Base-by-base conservation (phyloP, 345 rosid genomes). In the Lepidium didymum region DNA sequence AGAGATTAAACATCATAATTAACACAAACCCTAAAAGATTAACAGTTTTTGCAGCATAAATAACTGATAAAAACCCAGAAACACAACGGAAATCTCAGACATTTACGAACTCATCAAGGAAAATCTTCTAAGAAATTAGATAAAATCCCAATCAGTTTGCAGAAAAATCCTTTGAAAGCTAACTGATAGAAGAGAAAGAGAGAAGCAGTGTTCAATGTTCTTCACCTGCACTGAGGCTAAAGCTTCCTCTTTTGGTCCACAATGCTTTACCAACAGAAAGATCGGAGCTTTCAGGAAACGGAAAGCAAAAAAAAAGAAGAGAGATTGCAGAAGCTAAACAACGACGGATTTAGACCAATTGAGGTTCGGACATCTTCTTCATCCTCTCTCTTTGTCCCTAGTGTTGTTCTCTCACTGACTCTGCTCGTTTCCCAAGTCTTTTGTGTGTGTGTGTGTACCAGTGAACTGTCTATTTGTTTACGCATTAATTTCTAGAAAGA, bases 401-500 rank as follows among this genome's bases (percentile, higher is more conserved):
- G 59, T 62, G 74, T 68, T 68, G 60, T 62, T 75, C 66, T 55
- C 78, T 59, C 50, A 74, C 69, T 74, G 63, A 67, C 51, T 74
- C 74, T 68, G 47, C 78, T 68, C 78, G 58, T 47, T 75, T 75
- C 73, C 78, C 74, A 38, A 75, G 64, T 54, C 47, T 44, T 31
- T 75, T 49, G 15, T 5, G 49, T 68, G n/a, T n/a, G n/a, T n/a
- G n/a, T 35, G 5, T 27, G 31, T 52, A n/a, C 46, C 60, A 68
- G 13, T 62, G 60, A 75, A 75, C 69, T 68, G 66, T 75, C 78
- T 55, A 68, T 75, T 75, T 75, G 36, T 7, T 75, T n/a, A 38
- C 31, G 31, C 68, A 68, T 33, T 62, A 68, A 68, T 47, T 29
- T 75, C 60, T 60, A 55, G 46, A 68, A 47, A 75, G 74, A 68